These are phyloP conservation scores for Fusarium coicis DNA, from an alignment of 2,329 filamentous ascomycete species.

Conservation along the genomic window DNA sequence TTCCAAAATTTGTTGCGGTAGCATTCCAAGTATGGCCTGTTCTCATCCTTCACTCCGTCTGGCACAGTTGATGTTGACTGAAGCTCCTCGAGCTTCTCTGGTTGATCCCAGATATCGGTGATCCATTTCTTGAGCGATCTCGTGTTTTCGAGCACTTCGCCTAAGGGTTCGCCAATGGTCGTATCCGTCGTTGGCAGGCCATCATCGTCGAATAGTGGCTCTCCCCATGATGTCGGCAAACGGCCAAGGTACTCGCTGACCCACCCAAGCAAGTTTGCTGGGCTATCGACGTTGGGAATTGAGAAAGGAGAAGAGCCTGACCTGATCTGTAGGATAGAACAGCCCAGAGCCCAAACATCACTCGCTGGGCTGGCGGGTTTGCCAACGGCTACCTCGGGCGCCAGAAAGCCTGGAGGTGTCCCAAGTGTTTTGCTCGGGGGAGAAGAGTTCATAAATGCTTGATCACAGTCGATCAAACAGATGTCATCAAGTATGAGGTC, in stretches of 20 bases:
- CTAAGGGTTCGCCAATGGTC: neutral
- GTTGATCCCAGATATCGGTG: conserved; percentile 6
- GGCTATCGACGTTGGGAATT: neutral
- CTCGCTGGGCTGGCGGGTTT: conserved; percentile 2
- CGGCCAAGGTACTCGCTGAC: conserved; percentile 14
- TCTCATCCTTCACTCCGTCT: neutral
- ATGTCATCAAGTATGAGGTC: neutral
- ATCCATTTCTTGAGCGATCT: neutral
- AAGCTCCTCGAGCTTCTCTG: neutral
- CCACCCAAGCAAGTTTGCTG: conserved; percentile 4
- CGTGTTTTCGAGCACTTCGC: neutral
- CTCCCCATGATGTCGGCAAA: conserved; percentile 1
- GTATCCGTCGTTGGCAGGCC: conserved; percentile 7
- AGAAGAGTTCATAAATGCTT: neutral
- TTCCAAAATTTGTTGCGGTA: conserved; percentile 22
- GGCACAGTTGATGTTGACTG: neutral
- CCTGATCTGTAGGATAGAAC: conserved; percentile 9
- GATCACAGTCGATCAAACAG: conserved; percentile 1
- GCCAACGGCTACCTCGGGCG: neutral
- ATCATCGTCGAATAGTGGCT: conserved; percentile 13
- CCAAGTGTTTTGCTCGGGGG: neutral
- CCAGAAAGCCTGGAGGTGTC: neutral
- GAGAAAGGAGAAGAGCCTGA: conserved; percentile 15
- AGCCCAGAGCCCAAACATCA: conserved; percentile 25
- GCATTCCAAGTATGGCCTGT: conserved; percentile 3